Percentiles rank a stretch among this genome's conserved stretches.
Evolutionary conservation across 2,329 filamentous ascomycete species (phyloP).

Genomic region (Pestalotiopsis sp.): DNA sequence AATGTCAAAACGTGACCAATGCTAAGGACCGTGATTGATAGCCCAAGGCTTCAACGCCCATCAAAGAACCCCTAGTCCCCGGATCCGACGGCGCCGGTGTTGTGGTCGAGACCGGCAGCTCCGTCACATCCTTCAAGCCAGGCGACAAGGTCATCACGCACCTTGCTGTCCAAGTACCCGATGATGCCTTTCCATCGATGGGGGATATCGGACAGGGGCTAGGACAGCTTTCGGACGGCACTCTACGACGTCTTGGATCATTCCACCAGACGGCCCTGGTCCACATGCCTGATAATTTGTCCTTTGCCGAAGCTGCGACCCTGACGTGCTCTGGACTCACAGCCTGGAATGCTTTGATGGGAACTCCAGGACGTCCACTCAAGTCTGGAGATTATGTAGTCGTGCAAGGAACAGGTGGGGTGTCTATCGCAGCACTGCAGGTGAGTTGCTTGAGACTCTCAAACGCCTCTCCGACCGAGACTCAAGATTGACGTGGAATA

Average conservation of each 20-base stretch:
- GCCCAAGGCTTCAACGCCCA: background rate
- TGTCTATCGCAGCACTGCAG: slow-evolving; percentile 33
- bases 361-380: slow-evolving; percentile 40
- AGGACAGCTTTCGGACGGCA: slow-evolving; percentile 52
- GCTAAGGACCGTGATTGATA: background rate
- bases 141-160: slow-evolving; percentile 49
- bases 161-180: slow-evolving; percentile 54
- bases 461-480: background rate
- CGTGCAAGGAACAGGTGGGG: slow-evolving; percentile 41
- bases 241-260: slow-evolving; percentile 45
- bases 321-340: slow-evolving; percentile 51
- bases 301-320: slow-evolving; percentile 35
- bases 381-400: slow-evolving; percentile 35
- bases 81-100: slow-evolving; percentile 50
- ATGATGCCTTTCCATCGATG: slow-evolving; percentile 33
- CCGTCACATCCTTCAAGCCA: slow-evolving; percentile 18
- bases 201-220: slow-evolving; percentile 57
- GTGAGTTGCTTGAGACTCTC: background rate
- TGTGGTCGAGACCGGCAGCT: slow-evolving; percentile 33
- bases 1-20: background rate
- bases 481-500: slow-evolving; percentile 16
- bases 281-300: background rate
- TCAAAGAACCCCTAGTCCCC: slow-evolving; percentile 17
- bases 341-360: slow-evolving; percentile 53
- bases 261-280: slow-evolving; percentile 46